phyloP scores from a whole-genome alignment of 2,329 filamentous ascomycete genomes.

The Phaeomoniella chlamydospora region DNA sequence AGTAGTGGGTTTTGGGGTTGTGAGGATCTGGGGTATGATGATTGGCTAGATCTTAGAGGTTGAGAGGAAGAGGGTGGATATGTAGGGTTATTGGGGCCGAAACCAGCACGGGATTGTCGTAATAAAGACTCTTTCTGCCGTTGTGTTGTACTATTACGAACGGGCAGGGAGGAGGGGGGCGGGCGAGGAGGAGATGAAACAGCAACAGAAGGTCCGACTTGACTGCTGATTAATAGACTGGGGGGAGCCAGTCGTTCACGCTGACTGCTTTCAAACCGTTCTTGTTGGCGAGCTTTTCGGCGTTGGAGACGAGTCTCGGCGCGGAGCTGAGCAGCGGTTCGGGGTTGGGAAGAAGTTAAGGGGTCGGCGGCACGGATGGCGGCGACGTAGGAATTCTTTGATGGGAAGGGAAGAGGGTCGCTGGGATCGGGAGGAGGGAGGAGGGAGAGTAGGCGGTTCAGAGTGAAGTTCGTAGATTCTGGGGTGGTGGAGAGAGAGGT shows the following conservation, averaged over 20 bases:
- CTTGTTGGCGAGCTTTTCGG: not conserved
- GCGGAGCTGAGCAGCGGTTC: not conserved
- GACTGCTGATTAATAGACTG: not conserved
- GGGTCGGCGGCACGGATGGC: not conserved
- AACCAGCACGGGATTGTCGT: no score
- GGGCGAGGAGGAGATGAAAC: no score
- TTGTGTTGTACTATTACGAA: no score
- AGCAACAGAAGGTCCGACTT: no score
- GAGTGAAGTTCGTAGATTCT: not conserved
- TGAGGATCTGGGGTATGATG: no score
- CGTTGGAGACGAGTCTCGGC: not conserved
- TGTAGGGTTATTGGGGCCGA: no score
- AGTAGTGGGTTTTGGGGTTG: no score
- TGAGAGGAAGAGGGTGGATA: no score
- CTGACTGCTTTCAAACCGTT: not conserved
- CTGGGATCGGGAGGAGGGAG: slow-evolving; percentile 1
- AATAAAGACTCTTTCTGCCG: no score
- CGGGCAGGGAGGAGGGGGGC: no score
- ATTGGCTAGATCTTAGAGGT: no score
- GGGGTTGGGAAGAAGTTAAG: not conserved
- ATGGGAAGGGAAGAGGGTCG: not conserved
- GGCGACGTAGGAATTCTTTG: not conserved
- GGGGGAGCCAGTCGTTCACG: not conserved
- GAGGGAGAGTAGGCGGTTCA: not conserved
- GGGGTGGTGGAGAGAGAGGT: not conserved